Percentiles rank a stretch among this genome's conserved stretches.
Evolutionary conservation across 139 green algal genomes (phyloP).

Genomic region (Micractinium conductrix): DNA sequence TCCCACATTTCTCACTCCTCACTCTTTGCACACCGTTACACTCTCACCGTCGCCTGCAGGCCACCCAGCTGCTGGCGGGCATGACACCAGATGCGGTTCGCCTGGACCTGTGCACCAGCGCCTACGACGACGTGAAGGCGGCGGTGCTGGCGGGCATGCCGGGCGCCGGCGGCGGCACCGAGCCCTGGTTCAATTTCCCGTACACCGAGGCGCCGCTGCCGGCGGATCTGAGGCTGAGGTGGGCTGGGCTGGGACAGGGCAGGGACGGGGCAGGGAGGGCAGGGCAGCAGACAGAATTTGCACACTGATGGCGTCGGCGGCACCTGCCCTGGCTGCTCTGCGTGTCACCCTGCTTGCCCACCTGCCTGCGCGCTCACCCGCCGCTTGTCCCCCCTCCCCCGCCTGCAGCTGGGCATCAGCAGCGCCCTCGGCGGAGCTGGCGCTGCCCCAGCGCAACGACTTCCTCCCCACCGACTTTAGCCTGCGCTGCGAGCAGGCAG

Average conservation of each 20-base stretch:
- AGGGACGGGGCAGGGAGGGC: no score
- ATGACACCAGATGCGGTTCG: conserved; percentile 55
- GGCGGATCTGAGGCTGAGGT: conserved; percentile 41
- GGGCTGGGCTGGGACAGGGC: conserved; percentile 36
- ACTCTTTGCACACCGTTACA: no score
- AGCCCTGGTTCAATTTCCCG: conserved; percentile 80
- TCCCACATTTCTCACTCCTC: no score
- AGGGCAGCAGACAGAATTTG: not conserved
- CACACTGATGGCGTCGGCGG: not conserved
- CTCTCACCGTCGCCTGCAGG: conserved; percentile 19
- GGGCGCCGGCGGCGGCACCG: conserved; percentile 31
- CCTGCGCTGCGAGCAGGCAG: conserved; percentile 45
- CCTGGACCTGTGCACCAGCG: conserved; percentile 74
- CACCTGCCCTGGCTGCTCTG: not conserved
- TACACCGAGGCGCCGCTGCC: conserved; percentile 56
- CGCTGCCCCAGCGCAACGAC: conserved; percentile 81
- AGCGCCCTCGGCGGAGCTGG: conserved; percentile 55
- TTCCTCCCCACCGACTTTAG: conserved; percentile 87
- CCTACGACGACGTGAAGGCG: conserved; percentile 40
- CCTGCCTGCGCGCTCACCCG: not conserved
- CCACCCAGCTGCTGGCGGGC: conserved; percentile 50
- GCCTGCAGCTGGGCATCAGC: conserved; percentile 15
- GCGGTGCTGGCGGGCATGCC: conserved; percentile 21
- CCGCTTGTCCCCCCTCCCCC: not conserved
- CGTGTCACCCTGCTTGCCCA: no score